These are phyloP conservation scores for Macadamia tetraphylla DNA, from an alignment of 164 flowering plant species.

Conservation along the genomic window DNA sequence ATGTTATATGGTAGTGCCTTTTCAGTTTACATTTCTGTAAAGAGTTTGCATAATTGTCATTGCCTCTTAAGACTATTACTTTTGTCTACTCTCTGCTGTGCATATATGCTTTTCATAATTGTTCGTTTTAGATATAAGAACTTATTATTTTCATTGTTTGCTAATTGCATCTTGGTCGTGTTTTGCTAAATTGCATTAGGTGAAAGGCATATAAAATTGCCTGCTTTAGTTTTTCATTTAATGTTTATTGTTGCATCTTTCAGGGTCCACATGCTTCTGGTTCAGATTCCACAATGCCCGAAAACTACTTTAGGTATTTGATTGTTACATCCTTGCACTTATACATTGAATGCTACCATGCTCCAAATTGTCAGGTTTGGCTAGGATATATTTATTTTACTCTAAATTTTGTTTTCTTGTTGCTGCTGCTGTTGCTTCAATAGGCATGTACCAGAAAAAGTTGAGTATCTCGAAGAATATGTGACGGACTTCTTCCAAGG, in stretches of 20 bases:
- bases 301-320: conserved; percentile 35
- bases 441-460: conserved; percentile 66
- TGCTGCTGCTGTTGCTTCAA: conserved; percentile 24
- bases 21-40: not conserved
- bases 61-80: too few species aligned
- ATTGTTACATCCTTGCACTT: conserved; percentile 1
- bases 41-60: too few species aligned
- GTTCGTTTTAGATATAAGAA: too few species aligned
- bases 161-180: not conserved
- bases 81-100: too few species aligned
- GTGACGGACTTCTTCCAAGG: conserved; percentile 45
- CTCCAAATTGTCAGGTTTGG: not conserved
- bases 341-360: not conserved
- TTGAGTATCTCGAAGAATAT: conserved; percentile 45
- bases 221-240: not conserved
- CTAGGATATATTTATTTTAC: not conserved
- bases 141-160: too few species aligned
- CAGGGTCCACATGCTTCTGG: conserved; percentile 30
- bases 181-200: not conserved
- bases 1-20: not conserved
- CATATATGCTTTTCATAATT: too few species aligned
- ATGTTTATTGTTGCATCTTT: conserved; percentile 2
- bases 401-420: not conserved
- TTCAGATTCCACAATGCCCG: conserved; percentile 16
- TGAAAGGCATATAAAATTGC: not conserved